phyloP scores from a whole-genome alignment of 306 rosid genomes.

The Glycine latifolia region DNA sequence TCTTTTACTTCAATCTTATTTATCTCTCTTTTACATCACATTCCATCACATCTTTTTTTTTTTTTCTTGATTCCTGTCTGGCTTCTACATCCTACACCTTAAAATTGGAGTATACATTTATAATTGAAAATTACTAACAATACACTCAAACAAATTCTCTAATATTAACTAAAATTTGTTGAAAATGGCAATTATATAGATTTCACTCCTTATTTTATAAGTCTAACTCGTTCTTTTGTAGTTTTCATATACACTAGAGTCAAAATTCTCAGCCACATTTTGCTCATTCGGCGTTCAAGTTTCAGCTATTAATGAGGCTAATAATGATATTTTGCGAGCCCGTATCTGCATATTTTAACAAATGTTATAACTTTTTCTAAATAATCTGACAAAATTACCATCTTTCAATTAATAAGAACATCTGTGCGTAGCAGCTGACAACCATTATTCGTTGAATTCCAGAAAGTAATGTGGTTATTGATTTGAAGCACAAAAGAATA shows the following conservation, averaged over 20 bases:
- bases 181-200: not conserved
- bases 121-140: too few species aligned
- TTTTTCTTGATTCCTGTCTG: too few species aligned
- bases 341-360: not conserved
- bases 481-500: constrained; percentile 30
- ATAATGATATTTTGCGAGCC: not conserved
- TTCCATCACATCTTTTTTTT: too few species aligned
- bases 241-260: not conserved
- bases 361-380: not conserved
- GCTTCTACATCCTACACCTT: too few species aligned
- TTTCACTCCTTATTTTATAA: too few species aligned
- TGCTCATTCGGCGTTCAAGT: not conserved
- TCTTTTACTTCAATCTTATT: too few species aligned
- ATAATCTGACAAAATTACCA: not conserved
- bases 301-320: not conserved
- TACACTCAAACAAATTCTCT: too few species aligned
- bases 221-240: too few species aligned
- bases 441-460: constrained; percentile 13
- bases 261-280: not conserved
- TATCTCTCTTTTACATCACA: too few species aligned
- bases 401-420: not conserved
- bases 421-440: constrained; percentile 3
- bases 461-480: not conserved
- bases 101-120: too few species aligned
- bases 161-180: too few species aligned